phyloP scores from a whole-genome alignment of 2,329 filamentous ascomycete species.

The Aureobasidium sp. region DNA sequence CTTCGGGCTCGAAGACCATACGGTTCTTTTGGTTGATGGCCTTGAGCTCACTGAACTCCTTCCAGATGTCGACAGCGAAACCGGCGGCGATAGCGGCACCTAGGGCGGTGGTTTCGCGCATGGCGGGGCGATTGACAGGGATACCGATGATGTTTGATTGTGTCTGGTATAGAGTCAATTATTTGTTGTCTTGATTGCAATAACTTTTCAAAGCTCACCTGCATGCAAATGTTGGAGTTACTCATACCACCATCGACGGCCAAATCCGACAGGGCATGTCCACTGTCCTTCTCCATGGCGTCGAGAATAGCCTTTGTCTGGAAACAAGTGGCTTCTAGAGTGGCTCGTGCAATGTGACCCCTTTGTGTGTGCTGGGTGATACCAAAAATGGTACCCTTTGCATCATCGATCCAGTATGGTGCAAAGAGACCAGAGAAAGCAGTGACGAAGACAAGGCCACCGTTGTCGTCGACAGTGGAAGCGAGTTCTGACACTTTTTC shows the following conservation, averaged over 20 bases:
- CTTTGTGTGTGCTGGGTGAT: conserved; percentile 75
- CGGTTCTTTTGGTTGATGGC: conserved; percentile 20
- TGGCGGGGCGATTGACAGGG: conserved; percentile 67
- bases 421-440: conserved; percentile 82
- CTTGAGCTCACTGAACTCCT: conserved; percentile 60
- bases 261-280: conserved; percentile 60
- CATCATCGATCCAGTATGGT: conserved; percentile 86
- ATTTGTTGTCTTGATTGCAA: background rate
- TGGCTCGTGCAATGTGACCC: conserved; percentile 76
- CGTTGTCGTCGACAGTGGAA: conserved; percentile 58
- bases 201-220: conserved; percentile 33
- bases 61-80: conserved; percentile 69
- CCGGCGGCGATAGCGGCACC: conserved; percentile 79
- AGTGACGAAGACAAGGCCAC: conserved; percentile 72
- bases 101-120: conserved; percentile 80
- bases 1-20: conserved; percentile 18
- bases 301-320: conserved; percentile 85
- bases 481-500: conserved; percentile 53
- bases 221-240: conserved; percentile 81
- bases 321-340: conserved; percentile 78
- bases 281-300: conserved; percentile 77
- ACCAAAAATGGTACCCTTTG: conserved; percentile 70
- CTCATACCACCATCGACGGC: conserved; percentile 82
- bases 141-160: conserved; percentile 79
- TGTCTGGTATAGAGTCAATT: conserved; percentile 33